These are phyloP conservation scores for Hypsizygus marmoreus DNA, from an alignment of 768 basidiomycete species.

Conservation along the genomic window DNA sequence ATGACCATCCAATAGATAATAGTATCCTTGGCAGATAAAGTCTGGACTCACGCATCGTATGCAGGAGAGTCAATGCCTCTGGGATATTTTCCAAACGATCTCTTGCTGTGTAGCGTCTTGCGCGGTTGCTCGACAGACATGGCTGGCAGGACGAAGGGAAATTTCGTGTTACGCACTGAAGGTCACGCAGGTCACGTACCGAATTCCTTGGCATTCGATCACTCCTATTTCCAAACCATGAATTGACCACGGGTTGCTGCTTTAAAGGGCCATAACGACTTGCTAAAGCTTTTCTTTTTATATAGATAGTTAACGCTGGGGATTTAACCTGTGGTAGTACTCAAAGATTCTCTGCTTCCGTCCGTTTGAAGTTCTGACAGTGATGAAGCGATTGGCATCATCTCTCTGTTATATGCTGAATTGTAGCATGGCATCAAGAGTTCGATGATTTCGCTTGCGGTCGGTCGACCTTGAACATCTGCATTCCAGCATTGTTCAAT, in stretches of 20 bases:
- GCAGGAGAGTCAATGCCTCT: conserved; percentile 68
- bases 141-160: conserved; percentile 11
- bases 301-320: too few relatives aligned
- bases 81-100: conserved; percentile 72
- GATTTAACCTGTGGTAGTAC: too few relatives aligned
- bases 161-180: conserved; percentile 11
- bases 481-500: conserved; percentile 28
- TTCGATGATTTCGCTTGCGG: too few relatives aligned
- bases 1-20: conserved; percentile 23
- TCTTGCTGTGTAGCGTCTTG: conserved; percentile 55
- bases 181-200: conserved; percentile 1
- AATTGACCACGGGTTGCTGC: too few relatives aligned
- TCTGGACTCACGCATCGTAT: conserved; percentile 60
- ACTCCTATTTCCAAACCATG: too few relatives aligned
- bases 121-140: conserved; percentile 31
- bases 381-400: too few relatives aligned
- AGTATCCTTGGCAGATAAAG: neutral
- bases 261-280: too few relatives aligned
- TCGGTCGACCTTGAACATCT: conserved; percentile 26
- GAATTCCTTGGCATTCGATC: conserved; percentile 1
- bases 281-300: too few relatives aligned
- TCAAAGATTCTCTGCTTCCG: too few relatives aligned
- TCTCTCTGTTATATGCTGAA: too few relatives aligned
- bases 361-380: too few relatives aligned
- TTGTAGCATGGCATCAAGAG: too few relatives aligned